Evolutionary conservation across 2,329 filamentous ascomycete species (phyloP).

Genomic region (Colletotrichum sp.): DNA sequence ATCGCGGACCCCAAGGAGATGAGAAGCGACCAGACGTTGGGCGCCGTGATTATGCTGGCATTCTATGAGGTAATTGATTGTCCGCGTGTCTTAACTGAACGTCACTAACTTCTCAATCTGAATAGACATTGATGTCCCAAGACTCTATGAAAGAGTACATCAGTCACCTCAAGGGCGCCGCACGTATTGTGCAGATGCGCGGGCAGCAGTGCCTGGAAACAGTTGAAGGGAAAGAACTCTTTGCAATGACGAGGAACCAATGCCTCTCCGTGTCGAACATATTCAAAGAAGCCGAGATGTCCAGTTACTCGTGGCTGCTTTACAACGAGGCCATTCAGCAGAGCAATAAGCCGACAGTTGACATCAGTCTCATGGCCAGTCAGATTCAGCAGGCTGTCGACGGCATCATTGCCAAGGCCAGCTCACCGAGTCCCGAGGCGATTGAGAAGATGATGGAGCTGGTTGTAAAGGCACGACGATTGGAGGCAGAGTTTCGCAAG

Average conservation of each 20-base stretch:
- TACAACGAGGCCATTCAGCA: slow-evolving; percentile 12
- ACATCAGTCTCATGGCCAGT: slow-evolving; percentile 19
- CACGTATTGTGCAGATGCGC: slow-evolving; percentile 23
- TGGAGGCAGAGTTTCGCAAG: slow-evolving; percentile 11
- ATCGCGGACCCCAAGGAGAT: slow-evolving; percentile 12
- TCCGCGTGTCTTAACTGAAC: accelerated
- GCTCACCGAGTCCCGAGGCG: background rate
- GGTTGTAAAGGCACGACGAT: background rate
- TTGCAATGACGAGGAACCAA: slow-evolving; percentile 25
- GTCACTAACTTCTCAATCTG: background rate
- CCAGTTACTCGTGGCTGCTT: slow-evolving; percentile 22
- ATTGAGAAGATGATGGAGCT: slow-evolving; percentile 7
- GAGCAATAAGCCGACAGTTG: slow-evolving; percentile 16
- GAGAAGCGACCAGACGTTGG: slow-evolving; percentile 18
- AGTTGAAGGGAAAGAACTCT: slow-evolving; percentile 22
- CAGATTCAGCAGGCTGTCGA: slow-evolving; percentile 21
- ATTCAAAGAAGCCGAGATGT: slow-evolving; percentile 15
- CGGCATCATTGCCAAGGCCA: background rate
- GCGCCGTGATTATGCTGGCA: slow-evolving; percentile 20
- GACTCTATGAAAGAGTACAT: slow-evolving; percentile 25
- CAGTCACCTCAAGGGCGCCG: slow-evolving; percentile 25
- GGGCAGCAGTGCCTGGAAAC: slow-evolving; percentile 17
- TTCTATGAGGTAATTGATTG: slow-evolving; percentile 13
- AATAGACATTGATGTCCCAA: slow-evolving; percentile 17
- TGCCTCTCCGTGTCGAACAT: slow-evolving; percentile 22